phyloP scores from a whole-genome alignment of 2,329 filamentous ascomycete genomes.

The Nigrograna mackinnonii region DNA sequence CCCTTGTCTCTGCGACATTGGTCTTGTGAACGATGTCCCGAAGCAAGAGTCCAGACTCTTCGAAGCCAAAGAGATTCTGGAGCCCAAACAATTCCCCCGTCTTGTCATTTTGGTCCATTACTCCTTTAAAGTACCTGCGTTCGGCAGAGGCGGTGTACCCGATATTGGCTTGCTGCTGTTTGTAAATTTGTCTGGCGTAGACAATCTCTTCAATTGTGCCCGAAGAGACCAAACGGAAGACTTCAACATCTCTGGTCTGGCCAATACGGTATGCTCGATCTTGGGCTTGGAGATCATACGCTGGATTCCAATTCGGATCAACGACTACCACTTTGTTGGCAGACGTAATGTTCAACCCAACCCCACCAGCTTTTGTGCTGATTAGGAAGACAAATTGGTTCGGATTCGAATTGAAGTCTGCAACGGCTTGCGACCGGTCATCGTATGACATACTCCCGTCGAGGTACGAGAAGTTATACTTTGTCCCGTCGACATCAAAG shows the following conservation, averaged over 20 bases:
- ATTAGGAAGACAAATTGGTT: constrained; percentile 94
- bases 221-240: constrained; percentile 86
- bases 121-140: constrained; percentile 91
- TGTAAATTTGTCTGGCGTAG: constrained; percentile 96
- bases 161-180: constrained; percentile 98
- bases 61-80: constrained; percentile 81
- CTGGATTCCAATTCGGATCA: constrained; percentile 97
- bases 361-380: constrained; percentile 88
- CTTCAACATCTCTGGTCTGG: constrained; percentile 89
- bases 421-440: constrained; percentile 79
- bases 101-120: constrained; percentile 79
- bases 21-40: constrained; percentile 99
- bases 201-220: constrained; percentile 97
- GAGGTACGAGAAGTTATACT: constrained; percentile 88
- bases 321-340: constrained; percentile 98
- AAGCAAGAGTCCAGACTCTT: constrained; percentile 77
- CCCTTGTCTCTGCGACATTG: constrained; percentile 90
- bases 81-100: constrained; percentile 96
- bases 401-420: constrained; percentile 88
- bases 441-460: constrained; percentile 84
- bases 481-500: constrained; percentile 74
- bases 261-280: constrained; percentile 96
- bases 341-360: constrained; percentile 94
- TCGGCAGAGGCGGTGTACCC: constrained; percentile 92
- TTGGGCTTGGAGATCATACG: constrained; percentile 93